Evolutionary conservation across 768 basidiomycete genomes (phyloP).

Genomic region (Suillus ampliporus): DNA sequence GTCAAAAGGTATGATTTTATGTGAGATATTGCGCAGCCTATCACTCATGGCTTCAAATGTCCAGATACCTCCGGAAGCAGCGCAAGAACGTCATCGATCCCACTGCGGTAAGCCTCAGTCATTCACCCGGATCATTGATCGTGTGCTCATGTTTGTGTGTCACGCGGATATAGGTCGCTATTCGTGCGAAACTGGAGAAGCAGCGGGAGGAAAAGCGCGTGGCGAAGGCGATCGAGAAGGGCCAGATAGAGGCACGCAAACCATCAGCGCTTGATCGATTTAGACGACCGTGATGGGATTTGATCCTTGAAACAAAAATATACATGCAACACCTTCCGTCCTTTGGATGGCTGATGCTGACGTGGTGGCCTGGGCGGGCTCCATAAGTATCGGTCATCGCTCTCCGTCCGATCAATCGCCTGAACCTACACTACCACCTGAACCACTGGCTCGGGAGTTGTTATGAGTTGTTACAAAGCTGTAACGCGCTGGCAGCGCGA

Average conservation of each 20-base stretch:
- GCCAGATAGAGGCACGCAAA: constrained; percentile 32
- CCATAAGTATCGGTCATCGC: too few relatives aligned
- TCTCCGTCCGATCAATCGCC: not conserved
- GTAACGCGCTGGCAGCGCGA: too few relatives aligned
- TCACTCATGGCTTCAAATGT: not conserved
- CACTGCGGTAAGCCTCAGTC: constrained; percentile 53
- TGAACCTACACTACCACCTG: too few relatives aligned
- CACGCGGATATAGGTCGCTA: constrained; percentile 49
- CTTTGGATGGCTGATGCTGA: too few relatives aligned
- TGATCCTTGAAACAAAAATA: not conserved
- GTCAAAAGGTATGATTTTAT: constrained; percentile 63
- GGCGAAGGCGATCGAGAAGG: constrained; percentile 42
- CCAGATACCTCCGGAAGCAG: constrained; percentile 81
- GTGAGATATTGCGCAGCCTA: not conserved
- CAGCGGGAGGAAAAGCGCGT: constrained; percentile 52
- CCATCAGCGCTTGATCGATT: constrained; percentile 44
- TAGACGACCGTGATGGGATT: constrained; percentile 26
- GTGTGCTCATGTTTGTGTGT: not conserved
- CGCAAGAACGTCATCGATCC: constrained; percentile 96
- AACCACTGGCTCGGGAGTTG: too few relatives aligned
- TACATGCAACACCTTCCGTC: not conserved
- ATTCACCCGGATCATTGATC: constrained; percentile 4
- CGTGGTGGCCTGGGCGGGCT: too few relatives aligned
- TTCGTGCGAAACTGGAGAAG: constrained; percentile 69
- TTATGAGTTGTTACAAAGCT: too few relatives aligned